A percentile compares a stretch with the other conserved stretches of the same genome.
phyloP scores from a whole-genome alignment of 305 asterid species.

The Solanum hybrid region DNA sequence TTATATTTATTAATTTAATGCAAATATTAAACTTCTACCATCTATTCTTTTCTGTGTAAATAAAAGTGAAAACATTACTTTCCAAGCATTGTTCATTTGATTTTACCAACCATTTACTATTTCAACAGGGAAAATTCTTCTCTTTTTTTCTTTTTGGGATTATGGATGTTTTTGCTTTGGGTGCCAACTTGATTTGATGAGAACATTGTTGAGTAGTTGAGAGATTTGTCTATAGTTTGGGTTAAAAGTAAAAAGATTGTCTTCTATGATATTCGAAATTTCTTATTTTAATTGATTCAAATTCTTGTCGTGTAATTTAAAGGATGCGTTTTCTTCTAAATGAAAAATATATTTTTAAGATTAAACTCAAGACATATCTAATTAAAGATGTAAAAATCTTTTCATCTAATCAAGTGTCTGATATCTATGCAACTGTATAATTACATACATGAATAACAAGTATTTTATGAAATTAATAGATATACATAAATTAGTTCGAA shows the following conservation, averaged over 20 bases:
- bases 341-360: neutral
- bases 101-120: neutral
- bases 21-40: neutral
- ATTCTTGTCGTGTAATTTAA: neutral
- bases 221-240: neutral
- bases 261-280: neutral
- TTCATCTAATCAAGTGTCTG: neutral
- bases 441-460: neutral
- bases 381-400: neutral
- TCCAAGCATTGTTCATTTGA: neutral
- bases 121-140: neutral
- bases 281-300: neutral
- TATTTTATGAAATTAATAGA: neutral
- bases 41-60: neutral
- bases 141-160: neutral
- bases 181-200: neutral
- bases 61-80: neutral
- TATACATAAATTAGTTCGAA: neutral
- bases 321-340: fast-evolving
- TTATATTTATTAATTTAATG: neutral
- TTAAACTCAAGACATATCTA: neutral
- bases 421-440: neutral
- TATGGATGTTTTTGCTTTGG: neutral
- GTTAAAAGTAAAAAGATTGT: neutral
- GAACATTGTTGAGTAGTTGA: neutral